A percentile compares a stretch with the other conserved stretches of the same genome.
These are phyloP conservation scores for Colletotrichum viniferum DNA, from an alignment of 2,329 filamentous ascomycete genomes.

Conservation along the genomic window DNA sequence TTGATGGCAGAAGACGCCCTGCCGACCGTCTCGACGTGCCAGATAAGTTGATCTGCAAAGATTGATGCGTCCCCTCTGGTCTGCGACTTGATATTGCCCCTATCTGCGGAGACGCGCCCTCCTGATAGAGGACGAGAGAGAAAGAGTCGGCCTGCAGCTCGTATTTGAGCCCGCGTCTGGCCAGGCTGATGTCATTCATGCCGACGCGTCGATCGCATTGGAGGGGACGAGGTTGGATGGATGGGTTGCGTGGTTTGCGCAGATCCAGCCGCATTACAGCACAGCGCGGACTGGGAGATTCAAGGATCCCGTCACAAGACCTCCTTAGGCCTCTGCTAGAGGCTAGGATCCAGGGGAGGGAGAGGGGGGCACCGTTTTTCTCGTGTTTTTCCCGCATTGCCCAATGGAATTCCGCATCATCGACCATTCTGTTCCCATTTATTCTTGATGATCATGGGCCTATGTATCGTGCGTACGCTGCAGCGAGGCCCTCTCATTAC, in stretches of 20 bases:
- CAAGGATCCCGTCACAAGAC: neutral
- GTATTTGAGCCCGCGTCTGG: neutral
- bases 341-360: neutral
- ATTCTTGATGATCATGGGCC: neutral
- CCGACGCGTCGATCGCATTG: slow-evolving; percentile 1
- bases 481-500: neutral
- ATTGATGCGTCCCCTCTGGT: neutral
- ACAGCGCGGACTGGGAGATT: neutral
- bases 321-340: neutral
- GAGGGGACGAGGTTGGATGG: neutral
- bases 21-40: neutral
- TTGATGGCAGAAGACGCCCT: neutral
- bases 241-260: neutral
- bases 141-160: neutral
- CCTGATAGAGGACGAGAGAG: neutral
- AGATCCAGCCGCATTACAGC: neutral
- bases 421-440: neutral
- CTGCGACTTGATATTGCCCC: neutral
- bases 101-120: neutral
- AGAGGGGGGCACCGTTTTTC: neutral
- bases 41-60: neutral
- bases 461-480: neutral
- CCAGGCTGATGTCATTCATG: neutral
- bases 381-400: neutral
- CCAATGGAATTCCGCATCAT: slow-evolving; percentile 1